Evolutionary conservation across 495 filamentous ascomycete species (phyloP).

Genomic region (Podospora pseudoanserina): DNA sequence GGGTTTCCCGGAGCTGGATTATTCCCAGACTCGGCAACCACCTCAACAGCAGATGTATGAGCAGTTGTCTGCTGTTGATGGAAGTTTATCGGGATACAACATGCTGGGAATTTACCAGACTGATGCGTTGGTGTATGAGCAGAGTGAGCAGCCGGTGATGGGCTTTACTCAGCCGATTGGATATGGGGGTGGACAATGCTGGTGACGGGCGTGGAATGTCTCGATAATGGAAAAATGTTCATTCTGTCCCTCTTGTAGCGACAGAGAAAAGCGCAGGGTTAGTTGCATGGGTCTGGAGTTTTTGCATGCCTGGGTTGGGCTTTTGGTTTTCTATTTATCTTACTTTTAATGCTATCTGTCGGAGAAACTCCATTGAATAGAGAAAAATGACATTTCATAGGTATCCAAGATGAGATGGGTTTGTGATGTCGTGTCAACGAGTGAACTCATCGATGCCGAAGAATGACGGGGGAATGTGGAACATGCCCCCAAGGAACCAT

Average conservation of each 20-base stretch:
- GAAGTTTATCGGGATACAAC: neutral
- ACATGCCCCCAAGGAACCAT: no score
- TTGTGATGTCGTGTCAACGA: no score
- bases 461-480: no score
- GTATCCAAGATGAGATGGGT: no score
- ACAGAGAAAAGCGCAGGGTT: neutral
- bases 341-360: neutral
- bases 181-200: neutral
- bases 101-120: slow-evolving; percentile 1
- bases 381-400: neutral
- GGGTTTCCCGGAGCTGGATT: neutral
- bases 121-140: neutral
- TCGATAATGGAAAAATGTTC: no score
- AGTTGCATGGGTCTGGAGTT: neutral
- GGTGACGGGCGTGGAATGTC: neutral
- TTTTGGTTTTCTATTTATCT: neutral
- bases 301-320: neutral
- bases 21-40: neutral
- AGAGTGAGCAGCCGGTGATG: neutral
- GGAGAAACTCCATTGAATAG: neutral
- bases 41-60: slow-evolving; percentile 1
- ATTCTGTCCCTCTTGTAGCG: neutral
- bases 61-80: neutral
- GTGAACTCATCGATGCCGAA: neutral
- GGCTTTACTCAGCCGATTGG: neutral